Evolutionary conservation across 306 rosid species (phyloP).

Genomic region (Rosa persica): DNA sequence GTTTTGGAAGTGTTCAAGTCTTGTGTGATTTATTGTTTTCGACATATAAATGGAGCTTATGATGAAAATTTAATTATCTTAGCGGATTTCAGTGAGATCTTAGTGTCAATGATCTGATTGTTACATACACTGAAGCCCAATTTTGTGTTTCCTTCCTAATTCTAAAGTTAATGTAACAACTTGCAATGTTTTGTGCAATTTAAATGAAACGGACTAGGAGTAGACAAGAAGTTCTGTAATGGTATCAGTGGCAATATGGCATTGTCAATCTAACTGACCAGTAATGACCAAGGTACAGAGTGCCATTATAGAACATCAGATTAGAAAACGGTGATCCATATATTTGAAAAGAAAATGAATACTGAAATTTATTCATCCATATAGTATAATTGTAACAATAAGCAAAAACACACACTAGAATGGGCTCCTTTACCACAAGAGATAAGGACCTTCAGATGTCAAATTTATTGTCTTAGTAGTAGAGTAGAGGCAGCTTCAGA

Average conservation of each 20-base stretch:
- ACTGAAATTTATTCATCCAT: neutral
- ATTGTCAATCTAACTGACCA: neutral
- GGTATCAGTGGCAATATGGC: neutral
- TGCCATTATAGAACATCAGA: neutral
- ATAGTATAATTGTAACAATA: neutral
- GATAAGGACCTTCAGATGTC: neutral
- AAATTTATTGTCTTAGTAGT: neutral
- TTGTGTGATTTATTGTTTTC: neutral
- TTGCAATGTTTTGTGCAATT: too few species aligned
- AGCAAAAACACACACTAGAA: neutral
- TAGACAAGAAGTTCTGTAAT: neutral
- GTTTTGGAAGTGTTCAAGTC: neutral
- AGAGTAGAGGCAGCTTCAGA: neutral
- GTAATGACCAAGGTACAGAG: neutral
- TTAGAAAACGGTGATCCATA: neutral
- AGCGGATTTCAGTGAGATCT: conserved; percentile 98
- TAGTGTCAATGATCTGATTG: conserved; percentile 75
- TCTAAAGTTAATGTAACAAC: too few species aligned
- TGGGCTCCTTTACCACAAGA: neutral
- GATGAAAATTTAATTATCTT: conserved; percentile 67
- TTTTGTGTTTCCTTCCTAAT: neutral
- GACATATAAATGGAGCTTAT: conserved; percentile 43
- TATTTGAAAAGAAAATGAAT: neutral
- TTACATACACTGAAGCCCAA: conserved; percentile 93
- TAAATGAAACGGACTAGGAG: too few species aligned